Evolutionary conservation across 83 land plant genomes (phyloP).

Genomic region (Picea engelmannii): DNA sequence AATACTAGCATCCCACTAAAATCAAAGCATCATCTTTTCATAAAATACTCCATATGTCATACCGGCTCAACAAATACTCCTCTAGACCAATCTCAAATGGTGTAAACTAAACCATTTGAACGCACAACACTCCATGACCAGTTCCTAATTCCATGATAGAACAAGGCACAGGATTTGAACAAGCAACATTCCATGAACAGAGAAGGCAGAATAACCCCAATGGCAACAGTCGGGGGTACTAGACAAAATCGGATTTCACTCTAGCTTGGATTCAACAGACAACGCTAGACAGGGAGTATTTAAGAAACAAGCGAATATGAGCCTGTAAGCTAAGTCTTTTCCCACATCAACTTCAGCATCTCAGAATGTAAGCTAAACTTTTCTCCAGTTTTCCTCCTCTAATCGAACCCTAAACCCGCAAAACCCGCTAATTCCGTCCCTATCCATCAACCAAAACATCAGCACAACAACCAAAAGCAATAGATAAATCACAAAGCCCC

Average conservation of each 20-base stretch:
- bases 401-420: conserved; percentile 5
- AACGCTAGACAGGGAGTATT: too few species aligned
- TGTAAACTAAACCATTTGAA: neutral
- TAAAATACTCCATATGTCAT: neutral
- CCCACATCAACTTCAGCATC: too few species aligned
- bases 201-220: too few species aligned
- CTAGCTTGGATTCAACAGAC: too few species aligned
- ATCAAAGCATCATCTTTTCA: neutral
- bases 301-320: too few species aligned
- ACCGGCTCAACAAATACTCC: neutral
- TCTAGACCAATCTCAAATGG: neutral
- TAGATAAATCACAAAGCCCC: neutral
- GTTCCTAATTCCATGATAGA: neutral
- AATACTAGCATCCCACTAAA: neutral
- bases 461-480: neutral
- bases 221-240: too few species aligned
- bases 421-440: neutral
- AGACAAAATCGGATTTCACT: too few species aligned
- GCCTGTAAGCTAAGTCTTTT: too few species aligned
- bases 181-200: too few species aligned
- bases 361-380: neutral
- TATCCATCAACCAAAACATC: neutral
- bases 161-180: too few species aligned
- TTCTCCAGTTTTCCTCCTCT: neutral
- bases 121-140: neutral